A percentile compares a stretch with the other conserved stretches of the same genome.
Evolutionary conservation across 2,329 filamentous ascomycete species (phyloP).

Genomic region (Rugonectria rugulosa): DNA sequence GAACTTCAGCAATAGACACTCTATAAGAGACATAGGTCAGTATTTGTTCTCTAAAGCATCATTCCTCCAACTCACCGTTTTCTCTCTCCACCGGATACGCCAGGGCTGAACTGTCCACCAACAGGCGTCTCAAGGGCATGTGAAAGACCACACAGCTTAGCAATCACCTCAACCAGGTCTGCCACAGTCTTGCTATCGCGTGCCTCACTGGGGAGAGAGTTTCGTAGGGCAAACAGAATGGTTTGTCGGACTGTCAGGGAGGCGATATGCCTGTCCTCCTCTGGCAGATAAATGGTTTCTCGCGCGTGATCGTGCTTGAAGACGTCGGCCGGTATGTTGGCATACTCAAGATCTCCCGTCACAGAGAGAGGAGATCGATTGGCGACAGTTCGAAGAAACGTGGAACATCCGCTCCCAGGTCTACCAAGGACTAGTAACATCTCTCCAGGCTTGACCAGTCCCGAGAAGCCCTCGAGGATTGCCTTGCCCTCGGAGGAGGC

Average conservation of each 20-base stretch:
- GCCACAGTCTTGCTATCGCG: conserved; percentile 68
- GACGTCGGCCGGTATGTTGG: background rate
- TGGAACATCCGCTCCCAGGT: conserved; percentile 68
- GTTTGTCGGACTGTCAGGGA: conserved; percentile 71
- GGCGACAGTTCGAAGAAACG: conserved; percentile 63
- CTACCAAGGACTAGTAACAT: conserved; percentile 76
- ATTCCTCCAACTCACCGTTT: conserved; percentile 58
- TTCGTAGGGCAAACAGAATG: conserved; percentile 67
- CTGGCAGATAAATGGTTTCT: conserved; percentile 24
- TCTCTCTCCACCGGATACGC: conserved; percentile 78
- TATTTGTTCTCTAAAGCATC: no score
- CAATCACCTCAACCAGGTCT: conserved; percentile 61
- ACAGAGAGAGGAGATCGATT: conserved; percentile 63
- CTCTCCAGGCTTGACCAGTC: conserved; percentile 70
- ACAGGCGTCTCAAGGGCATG: conserved; percentile 78
- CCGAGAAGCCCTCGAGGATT: conserved; percentile 71
- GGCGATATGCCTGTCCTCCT: conserved; percentile 46
- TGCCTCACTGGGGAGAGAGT: conserved; percentile 29
- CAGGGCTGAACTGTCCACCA: conserved; percentile 72
- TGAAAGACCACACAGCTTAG: conserved; percentile 70
- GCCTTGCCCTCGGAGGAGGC: background rate
- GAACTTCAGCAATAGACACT: conserved; percentile 77
- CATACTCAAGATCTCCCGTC: background rate
- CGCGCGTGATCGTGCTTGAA: background rate
- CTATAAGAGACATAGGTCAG: no score